Evolutionary conservation across 441 rosid species (phyloP).

Genomic region (Populus hybrid): DNA sequence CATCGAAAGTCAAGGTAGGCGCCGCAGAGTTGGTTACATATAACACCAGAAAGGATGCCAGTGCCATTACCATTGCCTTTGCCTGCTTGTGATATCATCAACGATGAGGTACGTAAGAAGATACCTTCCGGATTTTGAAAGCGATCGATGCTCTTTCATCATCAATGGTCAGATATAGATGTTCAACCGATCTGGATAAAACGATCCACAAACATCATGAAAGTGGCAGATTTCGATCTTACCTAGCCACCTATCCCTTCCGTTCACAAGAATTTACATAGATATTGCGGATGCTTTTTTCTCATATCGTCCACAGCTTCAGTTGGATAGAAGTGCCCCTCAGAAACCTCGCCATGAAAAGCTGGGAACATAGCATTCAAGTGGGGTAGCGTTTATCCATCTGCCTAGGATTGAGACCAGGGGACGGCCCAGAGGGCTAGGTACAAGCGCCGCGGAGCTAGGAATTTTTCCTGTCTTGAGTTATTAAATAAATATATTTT

Average conservation of each 20-base stretch:
- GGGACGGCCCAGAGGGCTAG: too few relatives aligned
- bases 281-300: background rate
- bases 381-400: background rate
- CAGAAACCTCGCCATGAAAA: background rate
- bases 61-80: too few relatives aligned
- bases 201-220: background rate
- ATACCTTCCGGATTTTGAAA: too few relatives aligned
- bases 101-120: too few relatives aligned
- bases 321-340: background rate
- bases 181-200: too few relatives aligned
- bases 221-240: background rate
- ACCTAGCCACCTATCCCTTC: background rate
- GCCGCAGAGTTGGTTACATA: too few relatives aligned
- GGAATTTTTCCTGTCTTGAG: too few relatives aligned
- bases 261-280: background rate
- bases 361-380: background rate
- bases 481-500: too few relatives aligned
- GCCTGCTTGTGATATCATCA: too few relatives aligned
- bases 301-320: background rate
- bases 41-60: too few relatives aligned
- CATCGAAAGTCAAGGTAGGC: too few relatives aligned
- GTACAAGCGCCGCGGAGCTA: background rate
- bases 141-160: background rate
- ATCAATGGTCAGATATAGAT: background rate
- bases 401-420: background rate